Evolutionary conservation across 768 basidiomycete genomes (phyloP).

Genomic region (Xerocomellus amylosporus): DNA sequence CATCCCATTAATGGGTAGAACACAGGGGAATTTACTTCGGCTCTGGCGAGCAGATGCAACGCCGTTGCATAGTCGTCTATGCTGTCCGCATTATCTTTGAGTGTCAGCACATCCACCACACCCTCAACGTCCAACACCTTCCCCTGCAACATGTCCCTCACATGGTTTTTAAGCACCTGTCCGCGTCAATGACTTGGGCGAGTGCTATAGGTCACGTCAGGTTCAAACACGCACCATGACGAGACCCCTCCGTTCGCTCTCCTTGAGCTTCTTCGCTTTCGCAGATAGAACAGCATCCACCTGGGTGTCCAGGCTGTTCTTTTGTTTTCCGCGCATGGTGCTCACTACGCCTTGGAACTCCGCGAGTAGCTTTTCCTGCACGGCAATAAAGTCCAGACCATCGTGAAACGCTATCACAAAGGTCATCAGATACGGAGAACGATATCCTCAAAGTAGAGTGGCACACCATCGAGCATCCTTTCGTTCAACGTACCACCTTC

Average conservation of each 20-base stretch:
- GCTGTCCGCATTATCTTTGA: constrained; percentile 71
- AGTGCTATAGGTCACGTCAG: not conserved
- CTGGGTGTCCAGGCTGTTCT: constrained; percentile 64
- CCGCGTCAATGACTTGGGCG: not conserved
- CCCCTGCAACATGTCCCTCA: constrained; percentile 70
- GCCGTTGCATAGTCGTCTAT: constrained; percentile 68
- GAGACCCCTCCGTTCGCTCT: constrained; percentile 50
- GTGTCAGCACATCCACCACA: constrained; percentile 74
- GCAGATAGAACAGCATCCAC: constrained; percentile 57
- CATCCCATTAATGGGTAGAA: not conserved
- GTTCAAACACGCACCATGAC: constrained; percentile 28
- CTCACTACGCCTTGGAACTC: constrained; percentile 55
- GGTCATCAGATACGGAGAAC: constrained; percentile 2
- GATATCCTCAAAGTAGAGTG: not conserved
- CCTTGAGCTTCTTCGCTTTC: constrained; percentile 45
- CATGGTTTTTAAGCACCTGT: constrained; percentile 69
- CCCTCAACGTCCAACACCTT: constrained; percentile 75
- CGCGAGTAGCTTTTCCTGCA: constrained; percentile 67
- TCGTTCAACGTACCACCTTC: constrained; percentile 49
- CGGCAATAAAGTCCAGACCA: constrained; percentile 80
- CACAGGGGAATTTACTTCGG: constrained; percentile 39
- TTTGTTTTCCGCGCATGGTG: constrained; percentile 50
- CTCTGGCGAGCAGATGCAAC: constrained; percentile 60
- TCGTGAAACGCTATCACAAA: constrained; percentile 72
- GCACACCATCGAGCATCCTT: constrained; percentile 52